Percentiles rank a stretch among this genome's conserved stretches.
These are phyloP conservation scores for Kodamaea plutei DNA, from an alignment of 1,139 yeast genomes.

Conservation along the genomic window DNA sequence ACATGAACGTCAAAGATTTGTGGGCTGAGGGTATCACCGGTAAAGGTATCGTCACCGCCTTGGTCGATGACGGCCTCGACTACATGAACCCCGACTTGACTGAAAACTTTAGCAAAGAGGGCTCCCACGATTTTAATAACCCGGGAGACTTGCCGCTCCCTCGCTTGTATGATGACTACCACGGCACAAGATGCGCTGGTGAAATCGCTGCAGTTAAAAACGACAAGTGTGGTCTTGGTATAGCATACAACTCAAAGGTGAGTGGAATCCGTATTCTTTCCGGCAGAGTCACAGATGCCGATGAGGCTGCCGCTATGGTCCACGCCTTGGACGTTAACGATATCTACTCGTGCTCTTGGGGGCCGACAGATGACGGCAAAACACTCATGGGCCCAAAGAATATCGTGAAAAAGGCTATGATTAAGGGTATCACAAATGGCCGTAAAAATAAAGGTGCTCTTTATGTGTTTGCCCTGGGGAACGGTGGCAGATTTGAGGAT, in stretches of 20 bases:
- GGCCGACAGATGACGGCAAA: slow-evolving; percentile 91
- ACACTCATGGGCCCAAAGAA: slow-evolving; percentile 82
- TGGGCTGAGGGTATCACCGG: slow-evolving; percentile 88
- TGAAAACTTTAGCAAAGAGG: slow-evolving; percentile 68
- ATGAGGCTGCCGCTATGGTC: slow-evolving; percentile 85
- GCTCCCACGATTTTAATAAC: slow-evolving; percentile 88
- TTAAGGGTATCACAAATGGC: slow-evolving; percentile 84
- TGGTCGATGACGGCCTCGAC: slow-evolving; percentile 94
- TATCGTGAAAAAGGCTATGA: slow-evolving; percentile 74
- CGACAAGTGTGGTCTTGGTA: slow-evolving; percentile 90
- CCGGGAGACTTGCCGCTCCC: slow-evolving; percentile 77
- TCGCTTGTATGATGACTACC: slow-evolving; percentile 75
- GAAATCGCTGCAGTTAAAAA: slow-evolving; percentile 92
- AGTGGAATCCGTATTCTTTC: slow-evolving; percentile 89
- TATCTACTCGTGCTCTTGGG: slow-evolving; percentile 98
- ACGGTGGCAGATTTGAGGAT: slow-evolving; percentile 81
- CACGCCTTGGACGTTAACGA: slow-evolving; percentile 80
- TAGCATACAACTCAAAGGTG: slow-evolving; percentile 81
- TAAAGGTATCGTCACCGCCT: slow-evolving; percentile 73
- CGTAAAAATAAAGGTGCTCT: slow-evolving; percentile 78
- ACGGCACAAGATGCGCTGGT: slow-evolving; percentile 98
- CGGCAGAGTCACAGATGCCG: slow-evolving; percentile 73
- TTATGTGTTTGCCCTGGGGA: slow-evolving; percentile 95
- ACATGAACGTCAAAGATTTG: slow-evolving; percentile 79
- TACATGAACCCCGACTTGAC: slow-evolving; percentile 68